Evolutionary conservation across 176 grass and related monocot genomes (phyloP).

Genomic region (Miscanthus lutarioriparius): DNA sequence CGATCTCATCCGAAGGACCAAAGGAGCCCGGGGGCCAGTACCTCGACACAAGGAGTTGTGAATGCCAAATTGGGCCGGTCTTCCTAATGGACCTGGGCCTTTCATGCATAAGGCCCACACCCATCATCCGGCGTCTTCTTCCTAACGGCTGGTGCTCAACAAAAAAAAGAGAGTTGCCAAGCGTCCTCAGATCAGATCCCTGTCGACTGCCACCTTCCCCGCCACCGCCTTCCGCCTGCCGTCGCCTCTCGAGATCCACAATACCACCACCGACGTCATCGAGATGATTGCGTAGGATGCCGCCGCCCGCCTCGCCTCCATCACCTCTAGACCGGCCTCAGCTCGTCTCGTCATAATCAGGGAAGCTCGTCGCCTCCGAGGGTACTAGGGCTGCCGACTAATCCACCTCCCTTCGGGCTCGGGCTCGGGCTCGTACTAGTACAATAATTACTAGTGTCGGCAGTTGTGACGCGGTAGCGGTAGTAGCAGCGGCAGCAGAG

Average conservation of each 20-base stretch:
- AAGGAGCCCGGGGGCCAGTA: too few species aligned
- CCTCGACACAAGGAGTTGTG: too few species aligned
- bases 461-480: not conserved
- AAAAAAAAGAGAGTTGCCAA: too few species aligned
- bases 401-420: not conserved
- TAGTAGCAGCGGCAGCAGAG: not conserved
- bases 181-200: not conserved
- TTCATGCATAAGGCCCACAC: not conserved
- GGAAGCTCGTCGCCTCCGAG: not conserved
- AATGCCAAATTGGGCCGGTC: not conserved
- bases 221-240: too few species aligned
- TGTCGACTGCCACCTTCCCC: not conserved
- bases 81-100: not conserved
- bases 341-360: not conserved
- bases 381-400: not conserved
- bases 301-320: not conserved
- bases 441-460: accelerated
- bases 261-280: not conserved
- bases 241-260: not conserved
- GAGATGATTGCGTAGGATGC: not conserved
- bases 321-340: not conserved
- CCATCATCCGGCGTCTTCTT: not conserved
- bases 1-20: too few species aligned
- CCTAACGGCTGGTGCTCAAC: not conserved
- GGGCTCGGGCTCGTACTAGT: not conserved